Percentiles rank a stretch among this genome's conserved stretches.
Conservation (phyloP, 2,329 filamentous ascomycete genomes). For the Lithohypha guttulata region DNA sequence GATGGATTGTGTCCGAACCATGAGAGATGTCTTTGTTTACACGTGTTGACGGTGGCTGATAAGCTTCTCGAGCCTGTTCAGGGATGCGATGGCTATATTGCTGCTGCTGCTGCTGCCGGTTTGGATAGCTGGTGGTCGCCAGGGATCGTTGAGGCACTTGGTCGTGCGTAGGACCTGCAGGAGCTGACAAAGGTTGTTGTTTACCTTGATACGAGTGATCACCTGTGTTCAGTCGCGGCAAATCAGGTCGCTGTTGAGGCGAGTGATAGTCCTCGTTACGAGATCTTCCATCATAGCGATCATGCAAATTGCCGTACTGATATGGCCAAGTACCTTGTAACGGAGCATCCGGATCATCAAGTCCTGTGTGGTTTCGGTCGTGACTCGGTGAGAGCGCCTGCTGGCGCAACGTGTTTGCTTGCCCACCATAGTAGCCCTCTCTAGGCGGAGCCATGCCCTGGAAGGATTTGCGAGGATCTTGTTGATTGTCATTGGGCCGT, state of each 20-base stretch:
- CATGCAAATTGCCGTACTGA: not conserved
- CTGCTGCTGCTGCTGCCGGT: too few relatives aligned
- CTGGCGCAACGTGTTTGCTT: not conserved
- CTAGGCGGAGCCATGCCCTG: constrained; percentile 3
- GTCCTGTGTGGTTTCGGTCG: too few relatives aligned
- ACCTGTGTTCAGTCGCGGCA: constrained; percentile 6
- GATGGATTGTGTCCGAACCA: constrained; percentile 3
- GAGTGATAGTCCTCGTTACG: not conserved
- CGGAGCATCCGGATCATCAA: too few relatives aligned
- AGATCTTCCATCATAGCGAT: constrained; percentile 1
- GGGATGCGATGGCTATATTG: too few relatives aligned
- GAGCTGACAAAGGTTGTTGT: not conserved
- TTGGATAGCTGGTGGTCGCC: too few relatives aligned
- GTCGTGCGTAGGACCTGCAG: constrained; percentile 3
- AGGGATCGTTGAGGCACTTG: too few relatives aligned
- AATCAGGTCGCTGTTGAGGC: constrained; percentile 4
- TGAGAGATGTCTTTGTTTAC: constrained; percentile 9
- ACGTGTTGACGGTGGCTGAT: constrained; percentile 8
- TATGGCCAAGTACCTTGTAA: not conserved
- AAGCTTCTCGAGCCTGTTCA: constrained; percentile 3
- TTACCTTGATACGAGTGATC: not conserved
- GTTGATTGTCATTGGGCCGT: not conserved
- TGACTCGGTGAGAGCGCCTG: too few relatives aligned
- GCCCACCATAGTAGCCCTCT: constrained; percentile 5
- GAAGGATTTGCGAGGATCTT: not conserved